Percentiles rank a stretch among this genome's conserved stretches.
Evolutionary conservation across 805 yeast species (phyloP).

Genomic region (Candida mattraensis): DNA sequence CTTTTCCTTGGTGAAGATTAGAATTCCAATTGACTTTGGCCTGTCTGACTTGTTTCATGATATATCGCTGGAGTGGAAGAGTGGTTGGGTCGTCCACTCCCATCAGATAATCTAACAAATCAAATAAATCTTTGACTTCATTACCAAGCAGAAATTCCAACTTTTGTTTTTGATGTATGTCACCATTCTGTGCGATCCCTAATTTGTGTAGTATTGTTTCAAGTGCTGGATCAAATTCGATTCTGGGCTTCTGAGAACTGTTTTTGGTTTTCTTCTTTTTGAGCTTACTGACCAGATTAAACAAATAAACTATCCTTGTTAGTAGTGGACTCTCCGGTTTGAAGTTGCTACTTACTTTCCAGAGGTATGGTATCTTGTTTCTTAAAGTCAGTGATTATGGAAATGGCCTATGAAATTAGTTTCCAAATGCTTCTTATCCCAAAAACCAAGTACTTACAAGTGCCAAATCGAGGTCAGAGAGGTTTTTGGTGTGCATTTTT

Average conservation of each 20-base stretch:
- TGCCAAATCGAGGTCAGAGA: constrained; percentile 13
- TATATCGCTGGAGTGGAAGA: constrained; percentile 7
- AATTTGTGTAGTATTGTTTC: constrained; percentile 6
- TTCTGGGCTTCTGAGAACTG: constrained; percentile 5
- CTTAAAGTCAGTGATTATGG: constrained; percentile 9
- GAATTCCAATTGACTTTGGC: constrained; percentile 8
- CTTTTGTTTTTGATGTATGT: constrained; percentile 3
- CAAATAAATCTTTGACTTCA: constrained; percentile 6
- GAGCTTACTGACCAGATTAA: background rate
- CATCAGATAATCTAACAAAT: constrained; percentile 10
- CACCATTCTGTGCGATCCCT: constrained; percentile 14
- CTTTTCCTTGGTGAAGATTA: constrained; percentile 6
- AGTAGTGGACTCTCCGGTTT: no score
- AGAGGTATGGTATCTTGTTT: constrained; percentile 8
- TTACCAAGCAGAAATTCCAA: constrained; percentile 6
- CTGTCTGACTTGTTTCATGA: constrained; percentile 5
- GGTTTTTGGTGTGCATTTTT: background rate
- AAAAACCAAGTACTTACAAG: constrained; percentile 9
- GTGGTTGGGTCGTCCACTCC: constrained; percentile 9
- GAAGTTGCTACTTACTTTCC: constrained; percentile 9
- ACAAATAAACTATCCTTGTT: background rate
- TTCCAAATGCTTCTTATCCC: constrained; percentile 2
- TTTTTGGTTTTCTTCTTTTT: background rate
- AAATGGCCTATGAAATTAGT: constrained; percentile 9
- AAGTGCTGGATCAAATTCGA: constrained; percentile 9